A percentile compares a stretch with the other conserved stretches of the same genome.
phyloP scores from a whole-genome alignment of 352 stramenopile genomes.

The Phytophthora macrochlamydospora region DNA sequence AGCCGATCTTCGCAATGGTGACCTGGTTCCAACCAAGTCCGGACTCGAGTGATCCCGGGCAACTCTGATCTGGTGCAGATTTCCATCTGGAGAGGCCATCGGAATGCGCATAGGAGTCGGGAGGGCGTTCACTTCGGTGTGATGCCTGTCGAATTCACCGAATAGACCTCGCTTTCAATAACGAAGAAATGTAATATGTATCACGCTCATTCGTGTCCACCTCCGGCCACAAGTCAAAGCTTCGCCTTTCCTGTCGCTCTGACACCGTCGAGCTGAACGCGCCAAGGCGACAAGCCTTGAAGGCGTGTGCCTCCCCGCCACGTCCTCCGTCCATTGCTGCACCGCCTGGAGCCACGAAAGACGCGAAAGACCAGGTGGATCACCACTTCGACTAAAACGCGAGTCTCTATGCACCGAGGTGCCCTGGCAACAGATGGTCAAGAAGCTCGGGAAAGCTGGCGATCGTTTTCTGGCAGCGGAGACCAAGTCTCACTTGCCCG shows the following conservation, averaged over 20 bases:
- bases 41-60: background rate
- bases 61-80: conserved; percentile 11
- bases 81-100: conserved; percentile 21
- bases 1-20: conserved; percentile 1
- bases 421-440: conserved; percentile 9
- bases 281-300: conserved; percentile 3
- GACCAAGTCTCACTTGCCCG: conserved; percentile 2
- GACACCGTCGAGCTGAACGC: background rate
- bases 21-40: too few species aligned
- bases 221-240: background rate
- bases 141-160: conserved; percentile 3
- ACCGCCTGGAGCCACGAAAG: conserved; percentile 7
- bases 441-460: background rate
- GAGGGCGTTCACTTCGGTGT: background rate
- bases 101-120: conserved; percentile 17
- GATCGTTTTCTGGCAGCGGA: conserved; percentile 21
- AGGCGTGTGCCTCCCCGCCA: conserved; percentile 8
- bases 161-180: background rate
- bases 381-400: conserved; percentile 13
- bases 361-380: conserved; percentile 15
- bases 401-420: conserved; percentile 4
- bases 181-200: conserved; percentile 3
- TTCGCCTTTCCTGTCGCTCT: background rate
- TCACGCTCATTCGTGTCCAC: background rate
- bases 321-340: conserved; percentile 11